phyloP scores from a whole-genome alignment of 2,329 filamentous ascomycete genomes.

The Alternaria metachromatica region DNA sequence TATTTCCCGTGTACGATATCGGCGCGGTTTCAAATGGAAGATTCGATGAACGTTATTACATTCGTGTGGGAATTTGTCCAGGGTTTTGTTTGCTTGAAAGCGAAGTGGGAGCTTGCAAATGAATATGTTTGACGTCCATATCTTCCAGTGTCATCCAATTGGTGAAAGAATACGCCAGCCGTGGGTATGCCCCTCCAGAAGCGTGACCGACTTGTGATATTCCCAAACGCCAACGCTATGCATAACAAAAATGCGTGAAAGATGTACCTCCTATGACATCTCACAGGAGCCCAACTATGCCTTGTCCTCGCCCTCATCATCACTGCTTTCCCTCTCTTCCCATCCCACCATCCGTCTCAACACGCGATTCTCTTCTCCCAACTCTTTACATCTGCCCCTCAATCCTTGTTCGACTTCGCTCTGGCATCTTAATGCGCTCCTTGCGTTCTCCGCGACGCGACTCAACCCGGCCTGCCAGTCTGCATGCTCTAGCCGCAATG shows the following conservation, averaged over 20 bases:
- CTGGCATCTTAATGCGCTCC: constrained; percentile 48
- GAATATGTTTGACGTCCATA: background rate
- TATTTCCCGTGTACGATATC: background rate
- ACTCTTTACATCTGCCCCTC: constrained; percentile 47
- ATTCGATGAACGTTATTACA: background rate
- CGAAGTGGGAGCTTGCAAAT: background rate
- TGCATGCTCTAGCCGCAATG: constrained; percentile 56
- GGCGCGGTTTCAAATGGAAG: background rate
- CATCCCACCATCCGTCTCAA: constrained; percentile 55
- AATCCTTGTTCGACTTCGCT: constrained; percentile 48
- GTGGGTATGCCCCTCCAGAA: background rate
- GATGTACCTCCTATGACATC: background rate
- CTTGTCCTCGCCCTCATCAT: constrained; percentile 47
- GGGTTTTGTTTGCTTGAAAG: background rate
- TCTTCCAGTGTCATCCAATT: background rate
- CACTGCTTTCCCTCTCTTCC: constrained; percentile 51
- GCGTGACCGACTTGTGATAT: background rate
- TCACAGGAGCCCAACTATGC: background rate
- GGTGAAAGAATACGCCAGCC: background rate
- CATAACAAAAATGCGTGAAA: background rate
- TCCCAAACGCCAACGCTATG: constrained; percentile 1
- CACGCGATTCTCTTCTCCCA: constrained; percentile 58
- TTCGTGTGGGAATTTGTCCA: background rate
- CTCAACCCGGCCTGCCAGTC: constrained; percentile 57
- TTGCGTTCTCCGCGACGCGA: constrained; percentile 52